Percentiles rank a stretch among this genome's conserved stretches.
Conservation (phyloP, 164 flowering plant species). For the Paratinospora sagittata region DNA sequence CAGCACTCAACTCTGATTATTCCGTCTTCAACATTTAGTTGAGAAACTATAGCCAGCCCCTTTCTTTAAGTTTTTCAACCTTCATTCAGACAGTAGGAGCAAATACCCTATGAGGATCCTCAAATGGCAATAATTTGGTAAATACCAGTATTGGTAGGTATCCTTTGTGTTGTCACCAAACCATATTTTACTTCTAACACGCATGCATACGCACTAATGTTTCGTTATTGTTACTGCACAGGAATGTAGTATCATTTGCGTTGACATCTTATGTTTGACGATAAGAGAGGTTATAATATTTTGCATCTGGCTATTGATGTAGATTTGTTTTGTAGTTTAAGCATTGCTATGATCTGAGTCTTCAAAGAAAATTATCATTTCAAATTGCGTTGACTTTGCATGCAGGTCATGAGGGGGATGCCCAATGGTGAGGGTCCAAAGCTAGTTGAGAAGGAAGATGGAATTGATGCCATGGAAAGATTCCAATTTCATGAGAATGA, state of each 20-base stretch:
- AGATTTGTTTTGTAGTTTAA: not conserved
- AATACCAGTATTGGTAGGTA: no score
- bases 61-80: no score
- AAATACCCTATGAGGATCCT: no score
- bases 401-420: slow-evolving; percentile 85
- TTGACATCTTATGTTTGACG: not conserved
- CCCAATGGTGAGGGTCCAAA: slow-evolving; percentile 88
- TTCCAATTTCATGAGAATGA: slow-evolving; percentile 96
- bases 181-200: no score
- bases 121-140: no score
- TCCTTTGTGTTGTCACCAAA: no score
- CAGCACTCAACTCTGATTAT: no score
- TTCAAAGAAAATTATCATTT: not conserved
- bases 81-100: no score
- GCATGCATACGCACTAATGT: not conserved
- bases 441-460: slow-evolving; percentile 85
- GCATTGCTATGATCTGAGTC: not conserved
- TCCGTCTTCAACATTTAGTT: no score
- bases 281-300: no score
- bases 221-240: not conserved
- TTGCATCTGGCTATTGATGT: not conserved
- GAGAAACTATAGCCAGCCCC: no score
- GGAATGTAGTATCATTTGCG: not conserved
- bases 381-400: not conserved
- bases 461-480: slow-evolving; percentile 96